Conservation (phyloP, 805 yeast species). For the Blastobotrys muscicola region DNA sequence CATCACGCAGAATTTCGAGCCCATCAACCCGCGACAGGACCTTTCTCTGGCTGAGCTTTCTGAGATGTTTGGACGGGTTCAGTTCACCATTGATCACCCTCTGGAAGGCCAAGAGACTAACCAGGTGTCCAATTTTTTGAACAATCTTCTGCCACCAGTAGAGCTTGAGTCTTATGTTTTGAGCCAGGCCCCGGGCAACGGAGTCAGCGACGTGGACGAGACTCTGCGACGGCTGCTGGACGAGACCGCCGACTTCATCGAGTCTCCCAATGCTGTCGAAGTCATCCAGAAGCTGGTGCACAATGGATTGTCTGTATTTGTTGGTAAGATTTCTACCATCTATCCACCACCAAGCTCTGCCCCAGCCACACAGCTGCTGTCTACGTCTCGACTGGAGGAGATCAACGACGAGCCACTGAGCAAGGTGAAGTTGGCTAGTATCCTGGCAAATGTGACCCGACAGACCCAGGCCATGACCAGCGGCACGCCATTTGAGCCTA, state of each 20-base stretch:
- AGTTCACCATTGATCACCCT: conserved; percentile 28
- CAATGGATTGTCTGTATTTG: conserved; percentile 37
- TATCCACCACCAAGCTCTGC: conserved; percentile 12
- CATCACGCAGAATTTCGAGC: conserved; percentile 52
- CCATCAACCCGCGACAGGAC: conserved; percentile 64
- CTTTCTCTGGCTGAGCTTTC: conserved; percentile 51
- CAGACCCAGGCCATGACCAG: conserved; percentile 51
- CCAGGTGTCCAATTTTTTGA: conserved; percentile 20
- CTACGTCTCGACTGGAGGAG: neutral
- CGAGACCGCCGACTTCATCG: conserved; percentile 36
- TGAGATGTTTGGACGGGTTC: conserved; percentile 27
- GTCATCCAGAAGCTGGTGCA: conserved; percentile 34
- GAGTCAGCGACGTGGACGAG: conserved; percentile 11
- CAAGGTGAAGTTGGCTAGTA: conserved; percentile 52
- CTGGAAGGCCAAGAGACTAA: neutral
- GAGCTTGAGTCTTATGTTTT: conserved; percentile 45
- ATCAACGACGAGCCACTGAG: conserved; percentile 14
- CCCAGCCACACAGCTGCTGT: neutral
- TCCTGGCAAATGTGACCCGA: conserved; percentile 58
- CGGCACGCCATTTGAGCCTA: conserved; percentile 31
- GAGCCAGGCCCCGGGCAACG: conserved; percentile 35
- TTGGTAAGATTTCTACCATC: conserved; percentile 28
- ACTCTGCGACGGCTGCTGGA: conserved; percentile 30
- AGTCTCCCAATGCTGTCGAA: conserved; percentile 31
- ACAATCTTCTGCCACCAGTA: conserved; percentile 40